Conservation (phyloP, 805 yeast species). For the Yamadazyma paraphyllophila region DNA sequence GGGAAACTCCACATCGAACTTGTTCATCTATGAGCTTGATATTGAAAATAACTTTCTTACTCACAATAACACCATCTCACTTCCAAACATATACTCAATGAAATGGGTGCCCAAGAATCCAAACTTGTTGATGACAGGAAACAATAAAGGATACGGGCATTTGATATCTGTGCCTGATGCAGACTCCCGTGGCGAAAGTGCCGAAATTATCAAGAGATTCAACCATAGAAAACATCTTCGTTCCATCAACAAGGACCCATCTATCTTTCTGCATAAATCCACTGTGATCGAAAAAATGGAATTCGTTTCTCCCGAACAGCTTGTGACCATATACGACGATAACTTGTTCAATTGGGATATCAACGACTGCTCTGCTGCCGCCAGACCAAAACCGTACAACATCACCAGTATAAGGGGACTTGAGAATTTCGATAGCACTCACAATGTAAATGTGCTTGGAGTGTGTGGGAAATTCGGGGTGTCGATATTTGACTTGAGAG, state of each 20-base stretch:
- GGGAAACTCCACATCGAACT: slow-evolving; percentile 43
- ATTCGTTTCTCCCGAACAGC: slow-evolving; percentile 34
- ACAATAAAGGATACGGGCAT: slow-evolving; percentile 71
- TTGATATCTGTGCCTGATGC: slow-evolving; percentile 62
- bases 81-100: slow-evolving; percentile 54
- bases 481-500: slow-evolving; percentile 69
- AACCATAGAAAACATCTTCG: slow-evolving; percentile 70
- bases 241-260: slow-evolving; percentile 24
- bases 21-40: slow-evolving; percentile 51
- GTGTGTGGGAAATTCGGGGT: slow-evolving; percentile 72
- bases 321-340: slow-evolving; percentile 65
- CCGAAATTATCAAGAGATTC: slow-evolving; percentile 74
- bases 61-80: slow-evolving; percentile 57
- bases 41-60: slow-evolving; percentile 41
- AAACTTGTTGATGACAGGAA: slow-evolving; percentile 64
- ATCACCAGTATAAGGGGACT: slow-evolving; percentile 54
- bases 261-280: slow-evolving; percentile 17
- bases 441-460: slow-evolving; percentile 54
- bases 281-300: slow-evolving; percentile 28
- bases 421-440: slow-evolving; percentile 48
- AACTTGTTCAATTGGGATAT: slow-evolving; percentile 78
- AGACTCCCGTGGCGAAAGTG: slow-evolving; percentile 41
- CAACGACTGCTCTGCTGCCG: slow-evolving; percentile 32
- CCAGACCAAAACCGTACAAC: slow-evolving; percentile 48
- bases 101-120: slow-evolving; percentile 49